Evolutionary conservation across 2,329 filamentous ascomycete species (phyloP).

Genomic region (Venturia effusa): DNA sequence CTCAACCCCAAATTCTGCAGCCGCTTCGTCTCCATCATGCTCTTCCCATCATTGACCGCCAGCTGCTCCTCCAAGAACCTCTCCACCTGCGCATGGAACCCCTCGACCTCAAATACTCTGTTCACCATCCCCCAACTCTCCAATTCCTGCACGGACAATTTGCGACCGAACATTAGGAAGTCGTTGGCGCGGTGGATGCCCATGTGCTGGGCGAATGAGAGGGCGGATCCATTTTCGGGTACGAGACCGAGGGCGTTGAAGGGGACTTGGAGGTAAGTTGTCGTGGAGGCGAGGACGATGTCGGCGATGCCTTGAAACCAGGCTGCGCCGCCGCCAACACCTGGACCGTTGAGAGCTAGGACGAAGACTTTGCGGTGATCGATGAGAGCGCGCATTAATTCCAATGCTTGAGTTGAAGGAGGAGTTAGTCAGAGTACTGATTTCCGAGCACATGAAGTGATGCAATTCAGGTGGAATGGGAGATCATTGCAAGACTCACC

Average conservation of each 20-base stretch:
- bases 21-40: constrained; percentile 42
- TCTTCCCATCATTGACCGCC: constrained; percentile 37
- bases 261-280: constrained; percentile 37
- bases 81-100: constrained; percentile 32
- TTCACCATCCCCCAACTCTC: constrained; percentile 36
- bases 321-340: constrained; percentile 38
- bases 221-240: constrained; percentile 37
- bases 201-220: constrained; percentile 36
- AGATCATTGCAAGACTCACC: constrained; percentile 19
- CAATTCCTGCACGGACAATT: constrained; percentile 33
- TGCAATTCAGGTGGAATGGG: not conserved
- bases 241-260: constrained; percentile 39
- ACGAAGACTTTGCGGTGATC: constrained; percentile 42
- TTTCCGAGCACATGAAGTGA: not conserved
- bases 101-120: constrained; percentile 30
- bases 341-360: constrained; percentile 40
- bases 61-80: constrained; percentile 34
- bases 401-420: constrained; percentile 17
- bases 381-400: constrained; percentile 36
- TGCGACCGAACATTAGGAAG: constrained; percentile 41
- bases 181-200: constrained; percentile 41
- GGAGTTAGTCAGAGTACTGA: too few species aligned
- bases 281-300: constrained; percentile 35
- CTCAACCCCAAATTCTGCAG: constrained; percentile 37
- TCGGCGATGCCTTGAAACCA: constrained; percentile 40